Evolutionary conservation across 1,284 basidiomycete genomes (phyloP).

Genomic region (Abortiporus biennis): DNA sequence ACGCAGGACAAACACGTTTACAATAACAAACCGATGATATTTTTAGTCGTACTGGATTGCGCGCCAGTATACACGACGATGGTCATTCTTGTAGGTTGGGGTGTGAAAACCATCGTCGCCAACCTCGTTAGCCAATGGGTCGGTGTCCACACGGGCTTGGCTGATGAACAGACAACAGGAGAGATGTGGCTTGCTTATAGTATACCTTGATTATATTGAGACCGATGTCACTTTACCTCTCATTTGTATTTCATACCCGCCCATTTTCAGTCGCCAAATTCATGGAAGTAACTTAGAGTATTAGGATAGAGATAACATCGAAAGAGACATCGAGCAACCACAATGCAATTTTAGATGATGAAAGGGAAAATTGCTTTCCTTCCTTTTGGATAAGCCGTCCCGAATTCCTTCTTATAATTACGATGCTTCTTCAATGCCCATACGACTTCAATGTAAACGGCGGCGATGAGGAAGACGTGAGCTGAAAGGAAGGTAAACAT

Average conservation of each 20-base stretch:
- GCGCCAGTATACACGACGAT: conserved; percentile 72
- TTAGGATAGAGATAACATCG: too few relatives aligned
- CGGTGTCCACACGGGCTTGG: conserved; percentile 44
- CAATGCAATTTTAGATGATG: conserved; percentile 33
- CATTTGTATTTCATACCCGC: too few relatives aligned
- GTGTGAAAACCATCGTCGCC: conserved; percentile 59
- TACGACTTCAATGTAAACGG: conserved; percentile 68
- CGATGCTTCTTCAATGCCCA: conserved; percentile 95
- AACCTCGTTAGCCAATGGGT: conserved; percentile 60
- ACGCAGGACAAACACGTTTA: neutral
- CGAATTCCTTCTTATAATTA: conserved; percentile 92
- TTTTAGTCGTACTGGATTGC: conserved; percentile 65
- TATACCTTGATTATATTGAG: conserved; percentile 71
- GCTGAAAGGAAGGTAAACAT: conserved; percentile 33
- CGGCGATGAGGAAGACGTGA: conserved; percentile 67
- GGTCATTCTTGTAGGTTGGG: conserved; percentile 78
- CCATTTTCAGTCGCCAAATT: too few relatives aligned
- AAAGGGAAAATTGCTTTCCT: conserved; percentile 85
- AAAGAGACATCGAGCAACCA: neutral
- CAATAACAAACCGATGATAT: neutral
- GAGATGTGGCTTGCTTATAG: conserved; percentile 74
- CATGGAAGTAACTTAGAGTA: too few relatives aligned
- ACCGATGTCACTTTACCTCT: too few relatives aligned
- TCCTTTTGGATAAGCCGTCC: conserved; percentile 71
- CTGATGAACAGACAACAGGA: conserved; percentile 38